Evolutionary conservation across 2,329 filamentous ascomycete genomes (phyloP).

Genomic region (Emydomyces testavorans): DNA sequence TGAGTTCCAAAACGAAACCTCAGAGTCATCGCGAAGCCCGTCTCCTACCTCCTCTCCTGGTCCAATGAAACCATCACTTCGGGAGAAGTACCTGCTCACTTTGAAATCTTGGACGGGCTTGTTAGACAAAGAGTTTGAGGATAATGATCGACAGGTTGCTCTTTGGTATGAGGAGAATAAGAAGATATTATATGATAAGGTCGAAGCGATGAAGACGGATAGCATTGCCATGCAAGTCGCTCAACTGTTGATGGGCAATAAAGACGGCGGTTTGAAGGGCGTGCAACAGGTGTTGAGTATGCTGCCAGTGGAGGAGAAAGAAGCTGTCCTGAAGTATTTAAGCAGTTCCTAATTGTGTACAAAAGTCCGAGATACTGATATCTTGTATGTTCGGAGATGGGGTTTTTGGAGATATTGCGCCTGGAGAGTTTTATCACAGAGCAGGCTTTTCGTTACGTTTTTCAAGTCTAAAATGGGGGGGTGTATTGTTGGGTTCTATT

Average conservation of each 20-base stretch:
- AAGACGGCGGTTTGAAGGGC: slow-evolving; percentile 65
- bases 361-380: neutral
- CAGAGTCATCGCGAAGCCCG: slow-evolving; percentile 27
- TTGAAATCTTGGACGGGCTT: slow-evolving; percentile 76
- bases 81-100: slow-evolving; percentile 58
- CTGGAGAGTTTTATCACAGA: neutral
- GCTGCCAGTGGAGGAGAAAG: slow-evolving; percentile 78
- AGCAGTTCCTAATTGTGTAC: slow-evolving; percentile 9
- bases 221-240: slow-evolving; percentile 59
- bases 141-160: slow-evolving; percentile 70
- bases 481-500: neutral
- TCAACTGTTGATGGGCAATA: slow-evolving; percentile 53
- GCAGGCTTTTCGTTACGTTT: neutral
- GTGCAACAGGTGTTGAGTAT: slow-evolving; percentile 75
- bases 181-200: slow-evolving; percentile 68
- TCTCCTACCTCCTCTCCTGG: slow-evolving; percentile 24
- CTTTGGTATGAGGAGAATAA: slow-evolving; percentile 95
- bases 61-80: slow-evolving; percentile 35
- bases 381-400: neutral
- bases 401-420: neutral
- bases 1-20: slow-evolving; percentile 32
- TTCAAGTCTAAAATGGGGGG: neutral
- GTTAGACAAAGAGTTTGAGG: slow-evolving; percentile 54
- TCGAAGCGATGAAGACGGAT: slow-evolving; percentile 72
- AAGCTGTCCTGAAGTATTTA: slow-evolving; percentile 58